Evolutionary conservation across 768 basidiomycete genomes (phyloP).

Genomic region (Trametes cinnabarina): DNA sequence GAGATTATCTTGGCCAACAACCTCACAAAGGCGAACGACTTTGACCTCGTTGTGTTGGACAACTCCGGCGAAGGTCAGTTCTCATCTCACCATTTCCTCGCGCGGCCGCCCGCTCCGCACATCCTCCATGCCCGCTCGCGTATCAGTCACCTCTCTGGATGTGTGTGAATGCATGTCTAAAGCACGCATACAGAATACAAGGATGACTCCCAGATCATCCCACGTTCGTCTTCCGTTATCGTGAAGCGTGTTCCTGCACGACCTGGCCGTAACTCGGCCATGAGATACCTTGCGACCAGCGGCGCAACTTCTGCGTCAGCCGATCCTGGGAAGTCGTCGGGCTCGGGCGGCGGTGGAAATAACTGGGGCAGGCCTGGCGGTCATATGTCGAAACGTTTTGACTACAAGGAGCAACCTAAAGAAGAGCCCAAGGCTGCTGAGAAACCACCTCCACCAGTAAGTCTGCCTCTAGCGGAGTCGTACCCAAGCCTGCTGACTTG

Average conservation of each 20-base stretch:
- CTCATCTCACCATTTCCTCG: background rate
- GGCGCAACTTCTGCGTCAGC: constrained; percentile 45
- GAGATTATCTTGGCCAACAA: constrained; percentile 97
- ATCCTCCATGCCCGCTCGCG: no score
- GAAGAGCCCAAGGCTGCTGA: constrained; percentile 8
- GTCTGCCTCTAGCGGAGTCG: background rate
- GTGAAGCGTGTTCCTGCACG: constrained; percentile 82
- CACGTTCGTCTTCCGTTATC: constrained; percentile 91
- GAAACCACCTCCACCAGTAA: constrained; percentile 4
- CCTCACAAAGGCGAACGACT: constrained; percentile 94
- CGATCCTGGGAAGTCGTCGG: constrained; percentile 18
- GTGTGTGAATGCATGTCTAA: background rate
- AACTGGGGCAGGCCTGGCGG: constrained; percentile 66
- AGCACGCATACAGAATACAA: constrained; percentile 63
- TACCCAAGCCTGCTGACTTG: background rate
- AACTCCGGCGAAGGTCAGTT: constrained; percentile 80
- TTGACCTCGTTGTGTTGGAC: constrained; percentile 89
- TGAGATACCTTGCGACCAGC: constrained; percentile 66
- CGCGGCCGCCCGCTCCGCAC: background rate
- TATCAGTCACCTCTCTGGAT: background rate
- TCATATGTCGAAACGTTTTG: constrained; percentile 84
- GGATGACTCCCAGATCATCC: constrained; percentile 89
- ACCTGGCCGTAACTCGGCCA: constrained; percentile 80
- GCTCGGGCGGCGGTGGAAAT: constrained; percentile 32
- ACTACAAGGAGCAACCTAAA: constrained; percentile 59